These are phyloP conservation scores for Tetragonia tetragonoides DNA, from an alignment of 148 eudicot species.

Conservation along the genomic window DNA sequence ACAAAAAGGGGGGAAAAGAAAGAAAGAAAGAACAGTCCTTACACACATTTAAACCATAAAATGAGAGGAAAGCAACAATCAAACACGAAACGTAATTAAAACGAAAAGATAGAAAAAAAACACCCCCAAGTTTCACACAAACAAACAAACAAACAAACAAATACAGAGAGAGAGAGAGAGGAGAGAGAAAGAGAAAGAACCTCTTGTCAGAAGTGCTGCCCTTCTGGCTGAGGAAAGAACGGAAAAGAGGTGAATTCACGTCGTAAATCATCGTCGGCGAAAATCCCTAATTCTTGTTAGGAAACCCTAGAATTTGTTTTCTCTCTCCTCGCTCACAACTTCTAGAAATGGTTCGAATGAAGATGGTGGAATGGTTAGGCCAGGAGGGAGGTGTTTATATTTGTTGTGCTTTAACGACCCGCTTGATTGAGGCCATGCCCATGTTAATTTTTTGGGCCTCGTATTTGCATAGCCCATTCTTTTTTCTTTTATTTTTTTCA, in stretches of 20 bases:
- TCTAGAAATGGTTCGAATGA: background rate
- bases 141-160: background rate
- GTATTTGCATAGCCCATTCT: no score
- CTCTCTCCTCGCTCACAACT: background rate
- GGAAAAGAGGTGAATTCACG: conserved; percentile 61
- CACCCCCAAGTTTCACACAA: no score
- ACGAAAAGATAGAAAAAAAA: background rate
- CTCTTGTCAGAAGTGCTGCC: conserved; percentile 70
- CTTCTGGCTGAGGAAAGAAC: conserved; percentile 73
- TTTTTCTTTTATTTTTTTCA: no score
- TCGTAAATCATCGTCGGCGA: conserved; percentile 52
- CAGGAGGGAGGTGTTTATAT: no score
- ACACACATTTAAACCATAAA: no score
- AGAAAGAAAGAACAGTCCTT: no score
- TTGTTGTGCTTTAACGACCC: no score
- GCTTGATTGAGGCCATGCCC: no score
- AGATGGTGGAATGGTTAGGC: no score
- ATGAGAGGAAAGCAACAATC: background rate
- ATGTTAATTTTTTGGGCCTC: no score
- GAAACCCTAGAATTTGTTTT: conserved; percentile 15
- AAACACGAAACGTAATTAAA: background rate
- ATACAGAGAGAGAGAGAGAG: background rate
- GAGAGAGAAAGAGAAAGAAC: conserved; percentile 15
- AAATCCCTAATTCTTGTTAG: background rate
- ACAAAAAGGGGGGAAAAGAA: no score